These are phyloP conservation scores for Penicillium sp. DNA, from an alignment of 2,329 filamentous ascomycete genomes.

Conservation along the genomic window DNA sequence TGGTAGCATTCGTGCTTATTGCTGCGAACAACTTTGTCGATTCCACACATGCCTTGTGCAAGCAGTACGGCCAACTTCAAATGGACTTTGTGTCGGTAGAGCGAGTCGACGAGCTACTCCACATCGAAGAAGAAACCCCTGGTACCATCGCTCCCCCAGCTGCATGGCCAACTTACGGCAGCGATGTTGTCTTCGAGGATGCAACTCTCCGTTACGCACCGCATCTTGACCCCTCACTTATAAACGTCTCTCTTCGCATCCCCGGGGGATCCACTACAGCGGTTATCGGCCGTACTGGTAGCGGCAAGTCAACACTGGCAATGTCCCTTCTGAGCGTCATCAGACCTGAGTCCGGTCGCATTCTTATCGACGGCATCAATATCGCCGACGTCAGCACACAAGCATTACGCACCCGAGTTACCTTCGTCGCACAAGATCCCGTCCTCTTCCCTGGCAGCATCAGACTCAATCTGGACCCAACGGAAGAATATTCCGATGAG, in stretches of 20 bases:
- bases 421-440: slow-evolving; percentile 67
- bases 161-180: slow-evolving; percentile 71
- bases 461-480: slow-evolving; percentile 63
- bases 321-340: slow-evolving; percentile 60
- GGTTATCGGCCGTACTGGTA: slow-evolving; percentile 75
- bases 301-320: slow-evolving; percentile 77
- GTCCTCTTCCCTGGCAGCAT: slow-evolving; percentile 64
- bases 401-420: slow-evolving; percentile 60
- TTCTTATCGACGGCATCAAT: slow-evolving; percentile 62
- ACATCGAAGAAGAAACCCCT: slow-evolving; percentile 71
- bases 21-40: slow-evolving; percentile 64
- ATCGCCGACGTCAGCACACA: slow-evolving; percentile 60
- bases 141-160: slow-evolving; percentile 69
- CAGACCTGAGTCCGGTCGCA: slow-evolving; percentile 54
- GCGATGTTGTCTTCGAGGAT: slow-evolving; percentile 72
- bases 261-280: slow-evolving; percentile 76
- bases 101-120: slow-evolving; percentile 76
- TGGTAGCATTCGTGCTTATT: slow-evolving; percentile 80
- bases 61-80: slow-evolving; percentile 78
- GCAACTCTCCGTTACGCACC: slow-evolving; percentile 79
- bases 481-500: slow-evolving; percentile 56
- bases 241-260: slow-evolving; percentile 67
- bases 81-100: slow-evolving; percentile 93
- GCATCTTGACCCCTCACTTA: slow-evolving; percentile 70
- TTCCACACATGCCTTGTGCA: slow-evolving; percentile 72